Evolutionary conservation across 2,329 filamentous ascomycete species (phyloP).

Genomic region (Aciculosporium take): DNA sequence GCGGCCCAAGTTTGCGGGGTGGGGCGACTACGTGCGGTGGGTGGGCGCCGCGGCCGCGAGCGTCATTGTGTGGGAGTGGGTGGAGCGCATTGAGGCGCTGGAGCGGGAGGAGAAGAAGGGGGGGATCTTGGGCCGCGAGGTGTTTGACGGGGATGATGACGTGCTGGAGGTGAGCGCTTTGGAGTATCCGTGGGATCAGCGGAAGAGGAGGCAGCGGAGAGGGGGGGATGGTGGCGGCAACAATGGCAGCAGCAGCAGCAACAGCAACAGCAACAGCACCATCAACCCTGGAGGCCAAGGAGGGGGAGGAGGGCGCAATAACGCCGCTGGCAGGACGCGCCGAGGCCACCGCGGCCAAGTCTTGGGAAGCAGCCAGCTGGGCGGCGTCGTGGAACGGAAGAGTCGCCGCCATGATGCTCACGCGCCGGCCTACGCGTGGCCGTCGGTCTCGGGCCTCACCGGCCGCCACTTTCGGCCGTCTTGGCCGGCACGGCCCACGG

Average conservation of each 20-base stretch:
- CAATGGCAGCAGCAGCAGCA: conserved; percentile 15
- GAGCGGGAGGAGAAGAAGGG: conserved; percentile 91
- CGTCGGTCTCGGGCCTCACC: conserved; percentile 14
- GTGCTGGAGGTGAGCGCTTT: conserved; percentile 56
- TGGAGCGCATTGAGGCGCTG: conserved; percentile 82
- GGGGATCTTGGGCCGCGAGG: conserved; percentile 76
- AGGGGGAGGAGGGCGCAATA: no score
- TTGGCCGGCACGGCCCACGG: conserved; percentile 41
- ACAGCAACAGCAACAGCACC: background rate
- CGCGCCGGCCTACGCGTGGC: conserved; percentile 13
- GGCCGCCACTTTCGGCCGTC: conserved; percentile 30
- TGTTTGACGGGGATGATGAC: conserved; percentile 90
- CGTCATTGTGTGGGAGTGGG: conserved; percentile 98
- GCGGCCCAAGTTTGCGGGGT: conserved; percentile 71
- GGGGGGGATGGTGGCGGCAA: conserved; percentile 7
- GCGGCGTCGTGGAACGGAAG: background rate
- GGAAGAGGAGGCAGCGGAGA: conserved; percentile 23
- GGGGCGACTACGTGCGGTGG: conserved; percentile 93
- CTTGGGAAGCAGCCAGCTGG: conserved; percentile 3
- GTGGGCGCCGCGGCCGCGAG: conserved; percentile 89
- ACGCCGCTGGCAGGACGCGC: no score
- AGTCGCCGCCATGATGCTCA: background rate
- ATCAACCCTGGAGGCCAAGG: background rate
- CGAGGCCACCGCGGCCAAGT: conserved; percentile 13
- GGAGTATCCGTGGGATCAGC: conserved; percentile 35